Conservation (phyloP, 371 early-diverging fungal genomes). For the Syncephalastrum contaminatum region DNA sequence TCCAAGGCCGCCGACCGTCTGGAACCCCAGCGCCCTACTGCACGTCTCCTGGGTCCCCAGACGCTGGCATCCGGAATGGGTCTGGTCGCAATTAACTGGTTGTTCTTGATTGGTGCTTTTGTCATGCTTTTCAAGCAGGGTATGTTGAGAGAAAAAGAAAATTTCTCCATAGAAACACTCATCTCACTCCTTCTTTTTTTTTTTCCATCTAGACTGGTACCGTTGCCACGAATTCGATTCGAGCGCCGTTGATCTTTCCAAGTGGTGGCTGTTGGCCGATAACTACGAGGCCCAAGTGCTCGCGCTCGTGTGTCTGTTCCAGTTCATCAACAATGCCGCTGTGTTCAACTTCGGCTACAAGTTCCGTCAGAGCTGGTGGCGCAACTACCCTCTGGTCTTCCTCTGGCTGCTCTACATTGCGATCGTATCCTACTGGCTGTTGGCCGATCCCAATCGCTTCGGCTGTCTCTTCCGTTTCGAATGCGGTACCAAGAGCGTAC, state of each 20-base stretch:
- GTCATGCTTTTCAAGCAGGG: constrained; percentile 37
- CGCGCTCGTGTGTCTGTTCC: constrained; percentile 61
- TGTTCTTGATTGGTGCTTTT: constrained; percentile 53
- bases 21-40: constrained; percentile 67
- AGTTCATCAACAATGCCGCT: constrained; percentile 70
- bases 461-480: constrained; percentile 75
- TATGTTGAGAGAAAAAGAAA: constrained; percentile 9
- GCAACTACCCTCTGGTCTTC: constrained; percentile 61
- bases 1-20: constrained; percentile 61
- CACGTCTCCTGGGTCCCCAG: constrained; percentile 72
- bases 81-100: constrained; percentile 67
- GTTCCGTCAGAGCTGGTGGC: constrained; percentile 62
- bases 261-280: constrained; percentile 84
- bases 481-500: constrained; percentile 59
- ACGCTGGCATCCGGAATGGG: constrained; percentile 70
- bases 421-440: constrained; percentile 51
- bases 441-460: constrained; percentile 72
- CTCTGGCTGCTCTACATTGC: constrained; percentile 55
- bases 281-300: constrained; percentile 74
- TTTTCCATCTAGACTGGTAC: constrained; percentile 64
- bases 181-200: constrained; percentile 18
- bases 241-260: constrained; percentile 59
- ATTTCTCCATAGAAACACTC: constrained; percentile 34
- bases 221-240: constrained; percentile 78
- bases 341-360: constrained; percentile 71